These are phyloP conservation scores for Geum urbanum DNA, from an alignment of 306 rosid genomes.

Conservation along the genomic window DNA sequence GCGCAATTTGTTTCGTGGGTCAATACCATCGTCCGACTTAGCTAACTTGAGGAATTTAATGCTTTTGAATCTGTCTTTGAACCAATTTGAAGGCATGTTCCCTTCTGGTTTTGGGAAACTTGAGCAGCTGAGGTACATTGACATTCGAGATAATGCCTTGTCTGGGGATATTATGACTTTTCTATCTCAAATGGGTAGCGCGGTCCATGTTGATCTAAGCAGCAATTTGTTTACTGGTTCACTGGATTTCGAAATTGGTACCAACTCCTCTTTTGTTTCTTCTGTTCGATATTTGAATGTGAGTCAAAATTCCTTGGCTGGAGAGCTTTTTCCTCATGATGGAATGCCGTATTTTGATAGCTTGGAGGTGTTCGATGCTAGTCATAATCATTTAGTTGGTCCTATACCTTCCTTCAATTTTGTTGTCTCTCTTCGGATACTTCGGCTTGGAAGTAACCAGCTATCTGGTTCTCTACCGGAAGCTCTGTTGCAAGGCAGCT, in stretches of 20 bases:
- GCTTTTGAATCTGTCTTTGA: conserved; percentile 61
- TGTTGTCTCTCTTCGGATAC: conserved; percentile 63
- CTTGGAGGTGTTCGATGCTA: conserved; percentile 79
- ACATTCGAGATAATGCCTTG: conserved; percentile 47
- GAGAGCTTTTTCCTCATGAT: conserved; percentile 72
- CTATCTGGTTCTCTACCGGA: conserved; percentile 59
- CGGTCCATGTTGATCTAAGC: conserved; percentile 62
- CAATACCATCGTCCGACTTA: conserved; percentile 32
- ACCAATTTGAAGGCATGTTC: conserved; percentile 52
- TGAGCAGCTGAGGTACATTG: conserved; percentile 43
- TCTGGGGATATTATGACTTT: conserved; percentile 57
- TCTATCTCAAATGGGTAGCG: conserved; percentile 54
- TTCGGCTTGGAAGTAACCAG: conserved; percentile 58
- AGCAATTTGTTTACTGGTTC: conserved; percentile 61
- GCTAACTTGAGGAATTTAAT: conserved; percentile 34
- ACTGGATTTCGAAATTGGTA: conserved; percentile 58
- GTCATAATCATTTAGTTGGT: conserved; percentile 58
- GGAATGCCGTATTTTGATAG: conserved; percentile 77
- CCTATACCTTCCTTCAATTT: conserved; percentile 61
- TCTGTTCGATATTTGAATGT: conserved; percentile 55
- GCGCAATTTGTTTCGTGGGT: conserved; percentile 49
- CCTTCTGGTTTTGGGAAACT: conserved; percentile 52
- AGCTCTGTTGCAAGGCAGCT: conserved; percentile 64
- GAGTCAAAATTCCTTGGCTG: conserved; percentile 59
- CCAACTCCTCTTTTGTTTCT: conserved; percentile 39